Evolutionary conservation across 75 land plant species (phyloP).

Genomic region (Selaginella moellendorffii): DNA sequence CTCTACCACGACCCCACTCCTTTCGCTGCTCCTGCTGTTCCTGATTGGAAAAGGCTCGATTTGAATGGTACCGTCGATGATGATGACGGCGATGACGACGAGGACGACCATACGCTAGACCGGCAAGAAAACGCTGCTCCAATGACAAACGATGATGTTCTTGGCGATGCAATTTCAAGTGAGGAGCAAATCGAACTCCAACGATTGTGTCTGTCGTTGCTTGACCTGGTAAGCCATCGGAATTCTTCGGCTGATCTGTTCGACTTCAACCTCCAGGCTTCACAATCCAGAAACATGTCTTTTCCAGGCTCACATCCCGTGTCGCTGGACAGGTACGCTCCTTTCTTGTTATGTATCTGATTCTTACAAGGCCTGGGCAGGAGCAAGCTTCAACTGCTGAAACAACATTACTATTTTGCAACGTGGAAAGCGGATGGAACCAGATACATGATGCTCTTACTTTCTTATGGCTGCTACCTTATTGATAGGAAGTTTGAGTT

Average conservation of each 20-base stretch:
- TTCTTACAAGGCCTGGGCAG: constrained; percentile 42
- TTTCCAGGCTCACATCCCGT: constrained; percentile 99
- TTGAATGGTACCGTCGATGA: constrained; percentile 84
- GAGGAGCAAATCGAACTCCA: constrained; percentile 52
- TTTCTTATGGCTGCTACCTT: constrained; percentile 71
- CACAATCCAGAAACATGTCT: constrained; percentile 25
- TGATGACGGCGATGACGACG: constrained; percentile 46
- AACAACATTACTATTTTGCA: constrained; percentile 94
- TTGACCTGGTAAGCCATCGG: constrained; percentile 21
- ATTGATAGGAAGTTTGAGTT: constrained; percentile 84
- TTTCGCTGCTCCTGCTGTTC: constrained; percentile 55
- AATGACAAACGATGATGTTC: constrained; percentile 89
- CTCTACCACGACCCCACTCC: constrained; percentile 82
- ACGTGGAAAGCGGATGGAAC: constrained; percentile 99
- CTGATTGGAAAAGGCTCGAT: constrained; percentile 97
- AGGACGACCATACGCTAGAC: constrained; percentile 34
- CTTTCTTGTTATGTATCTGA: background rate
- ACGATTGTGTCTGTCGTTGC: constrained; percentile 33
- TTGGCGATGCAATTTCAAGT: constrained; percentile 75
- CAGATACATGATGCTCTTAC: constrained; percentile 93
- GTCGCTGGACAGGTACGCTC: constrained; percentile 70
- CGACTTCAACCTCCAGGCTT: background rate
- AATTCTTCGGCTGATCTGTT: too few relatives aligned
- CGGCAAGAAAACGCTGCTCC: constrained; percentile 2
- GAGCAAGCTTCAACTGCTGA: constrained; percentile 58